Evolutionary conservation across 495 filamentous ascomycete species (phyloP), one percentile per base, ranked within the genome.

Genomic region (Xylaria sp.): DNA sequence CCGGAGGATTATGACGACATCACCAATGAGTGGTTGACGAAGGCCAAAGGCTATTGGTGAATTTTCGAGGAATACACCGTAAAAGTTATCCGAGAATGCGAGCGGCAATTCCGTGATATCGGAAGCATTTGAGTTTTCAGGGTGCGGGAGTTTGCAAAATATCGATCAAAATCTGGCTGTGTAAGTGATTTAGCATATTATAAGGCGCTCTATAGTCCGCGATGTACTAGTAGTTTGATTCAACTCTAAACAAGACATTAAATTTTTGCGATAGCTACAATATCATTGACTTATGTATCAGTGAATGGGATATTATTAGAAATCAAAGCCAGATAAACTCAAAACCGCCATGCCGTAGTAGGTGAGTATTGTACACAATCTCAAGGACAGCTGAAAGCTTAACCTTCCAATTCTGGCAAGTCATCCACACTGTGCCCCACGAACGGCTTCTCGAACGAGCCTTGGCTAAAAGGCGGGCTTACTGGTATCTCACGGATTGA

Each of bases 1-100:
- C 76, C 83, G 46, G 86, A 85, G 70, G 91, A 93, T 77, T 92
- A 92, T 79, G 74, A 75, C 59, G 85, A 88, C 1, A 69, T 93
- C 40, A 85, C 89, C 35, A 83, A 81, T 14, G 90, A 92, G 76
- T 92, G 85, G 81, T 33, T 71, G 70, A 62, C 0, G 35, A 77
- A 75, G 68, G 35, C 5, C 9, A 53, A 68, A 41, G 41, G 7
- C 19, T 31, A 35, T 12, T 41, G 53, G 35, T 31, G 26, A 59
- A 11, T 14, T 8, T 12, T 21, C 11, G 6, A 46, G 26, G n/a
- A 24, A 24, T 8, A n/a, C n/a, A n/a, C n/a, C 35, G 35, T 4
- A 37, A 8, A 37, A 37, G 8, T 8, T 37, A 8, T 37, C 35
- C 15, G 14, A 5, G 19, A 35, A 48, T 15, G 29, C 9, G 4